A percentile compares a stretch with the other conserved stretches of the same genome.
These are phyloP conservation scores for Apiotrichum gamsii DNA, from an alignment of 1,284 basidiomycete genomes.

Conservation along the genomic window DNA sequence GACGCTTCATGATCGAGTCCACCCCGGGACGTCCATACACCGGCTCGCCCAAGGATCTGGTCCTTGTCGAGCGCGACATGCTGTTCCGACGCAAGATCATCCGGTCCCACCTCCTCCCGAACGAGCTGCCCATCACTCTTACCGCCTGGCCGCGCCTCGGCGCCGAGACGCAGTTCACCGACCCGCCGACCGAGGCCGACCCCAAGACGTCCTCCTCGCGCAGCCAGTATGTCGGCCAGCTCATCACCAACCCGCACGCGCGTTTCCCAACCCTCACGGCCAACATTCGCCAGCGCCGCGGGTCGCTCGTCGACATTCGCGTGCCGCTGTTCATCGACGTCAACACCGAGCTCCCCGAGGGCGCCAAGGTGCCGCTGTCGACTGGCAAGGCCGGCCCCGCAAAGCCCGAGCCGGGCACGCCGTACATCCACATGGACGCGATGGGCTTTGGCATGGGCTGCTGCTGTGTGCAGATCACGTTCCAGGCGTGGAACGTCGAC, in stretches of 20 bases:
- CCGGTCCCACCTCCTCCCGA: slow-evolving; percentile 69
- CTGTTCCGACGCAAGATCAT: slow-evolving; percentile 79
- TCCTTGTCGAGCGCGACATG: slow-evolving; percentile 93
- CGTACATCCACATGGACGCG: slow-evolving; percentile 95
- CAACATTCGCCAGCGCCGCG: slow-evolving; percentile 84
- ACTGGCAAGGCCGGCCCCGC: slow-evolving; percentile 24
- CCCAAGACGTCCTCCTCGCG: slow-evolving; percentile 67
- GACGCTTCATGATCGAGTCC: slow-evolving; percentile 96
- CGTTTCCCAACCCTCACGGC: slow-evolving; percentile 87
- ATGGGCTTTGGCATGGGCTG: slow-evolving; percentile 99
- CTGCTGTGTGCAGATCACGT: slow-evolving; percentile 94
- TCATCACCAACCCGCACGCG: slow-evolving; percentile 94
- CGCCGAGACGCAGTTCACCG: slow-evolving; percentile 73
- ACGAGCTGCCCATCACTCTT: slow-evolving; percentile 87
- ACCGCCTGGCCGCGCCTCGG: slow-evolving; percentile 95
- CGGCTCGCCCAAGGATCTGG: slow-evolving; percentile 72
- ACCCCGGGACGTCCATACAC: slow-evolving; percentile 94
- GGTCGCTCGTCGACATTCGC: slow-evolving; percentile 92
- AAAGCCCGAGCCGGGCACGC: slow-evolving; percentile 46
- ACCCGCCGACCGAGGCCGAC: slow-evolving; percentile 72
- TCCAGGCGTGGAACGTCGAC: slow-evolving; percentile 88
- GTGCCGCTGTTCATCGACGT: slow-evolving; percentile 87
- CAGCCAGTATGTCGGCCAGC: slow-evolving; percentile 88
- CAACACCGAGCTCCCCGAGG: slow-evolving; percentile 54
- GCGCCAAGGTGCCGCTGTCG: slow-evolving; percentile 15